Conservation (phyloP, 2,329 filamentous ascomycete species). For the Cytospora chrysosperma region DNA sequence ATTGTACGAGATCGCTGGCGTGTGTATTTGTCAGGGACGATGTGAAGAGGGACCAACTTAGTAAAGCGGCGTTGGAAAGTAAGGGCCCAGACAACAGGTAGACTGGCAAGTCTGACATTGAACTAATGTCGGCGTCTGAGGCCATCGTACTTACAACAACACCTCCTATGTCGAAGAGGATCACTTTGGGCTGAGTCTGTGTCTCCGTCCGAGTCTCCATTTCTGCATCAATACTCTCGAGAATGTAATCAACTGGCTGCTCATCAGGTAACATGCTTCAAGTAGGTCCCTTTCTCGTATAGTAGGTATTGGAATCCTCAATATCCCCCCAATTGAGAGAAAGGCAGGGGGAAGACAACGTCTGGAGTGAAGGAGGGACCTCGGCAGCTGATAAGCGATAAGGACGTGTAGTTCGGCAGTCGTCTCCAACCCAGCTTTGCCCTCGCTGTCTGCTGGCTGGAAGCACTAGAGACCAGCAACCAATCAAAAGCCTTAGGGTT, state of each 20-base stretch:
- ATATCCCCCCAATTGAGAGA: background rate
- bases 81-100: slow-evolving; percentile 7
- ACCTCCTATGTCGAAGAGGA: slow-evolving; percentile 94
- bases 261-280: slow-evolving; percentile 28
- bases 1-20: too few species aligned
- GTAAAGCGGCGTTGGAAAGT: too few species aligned
- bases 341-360: background rate
- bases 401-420: background rate
- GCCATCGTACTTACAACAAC: slow-evolving; percentile 75
- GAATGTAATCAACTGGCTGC: slow-evolving; percentile 32
- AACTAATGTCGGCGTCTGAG: too few species aligned
- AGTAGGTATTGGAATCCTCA: background rate
- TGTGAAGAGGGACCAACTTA: slow-evolving; percentile 8
- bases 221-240: slow-evolving; percentile 33
- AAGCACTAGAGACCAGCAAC: background rate
- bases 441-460: slow-evolving; percentile 1
- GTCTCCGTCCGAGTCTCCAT: too few species aligned
- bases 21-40: background rate
- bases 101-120: too few species aligned
- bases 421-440: slow-evolving; percentile 17
- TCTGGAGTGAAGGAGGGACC: background rate
- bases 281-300: background rate
- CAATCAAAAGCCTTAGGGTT: slow-evolving; percentile 12
- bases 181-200: slow-evolving; percentile 67
- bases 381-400: slow-evolving; percentile 7